Evolutionary conservation across 2,329 filamentous ascomycete genomes (phyloP).

Genomic region (Diaporthe citri): DNA sequence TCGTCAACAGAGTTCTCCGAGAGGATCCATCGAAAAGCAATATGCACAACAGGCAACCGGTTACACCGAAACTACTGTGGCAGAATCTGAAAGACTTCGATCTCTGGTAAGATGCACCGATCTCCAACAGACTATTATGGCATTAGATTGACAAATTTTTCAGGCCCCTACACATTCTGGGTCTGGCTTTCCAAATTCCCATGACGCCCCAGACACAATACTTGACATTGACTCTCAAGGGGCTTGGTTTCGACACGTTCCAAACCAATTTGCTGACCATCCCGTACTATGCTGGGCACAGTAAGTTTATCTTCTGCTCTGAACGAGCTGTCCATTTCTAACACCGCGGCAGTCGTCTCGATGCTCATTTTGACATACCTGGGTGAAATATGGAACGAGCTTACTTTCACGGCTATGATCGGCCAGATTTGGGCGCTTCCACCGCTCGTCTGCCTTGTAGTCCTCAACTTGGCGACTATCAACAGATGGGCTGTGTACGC

Average conservation of each 20-base stretch:
- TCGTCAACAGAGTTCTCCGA: slow-evolving; percentile 69
- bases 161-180: slow-evolving; percentile 65
- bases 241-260: slow-evolving; percentile 71
- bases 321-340: neutral
- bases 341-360: slow-evolving; percentile 47
- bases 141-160: neutral
- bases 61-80: slow-evolving; percentile 64
- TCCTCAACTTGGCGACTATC: slow-evolving; percentile 52
- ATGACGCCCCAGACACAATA: slow-evolving; percentile 63
- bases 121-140: rapidly evolving
- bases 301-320: slow-evolving; percentile 35
- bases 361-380: slow-evolving; percentile 54
- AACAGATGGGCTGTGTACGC: slow-evolving; percentile 58
- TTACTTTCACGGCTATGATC: slow-evolving; percentile 61
- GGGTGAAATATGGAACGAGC: slow-evolving; percentile 60
- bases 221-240: slow-evolving; percentile 69
- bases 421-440: slow-evolving; percentile 72
- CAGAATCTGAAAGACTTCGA: slow-evolving; percentile 65
- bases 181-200: slow-evolving; percentile 67
- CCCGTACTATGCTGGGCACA: slow-evolving; percentile 57
- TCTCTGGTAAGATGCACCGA: slow-evolving; percentile 46
- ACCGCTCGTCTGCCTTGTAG: slow-evolving; percentile 64
- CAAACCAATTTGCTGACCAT: slow-evolving; percentile 74
- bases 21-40: slow-evolving; percentile 72
- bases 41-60: slow-evolving; percentile 72